Evolutionary conservation across 163 green algal genomes (phyloP).

Genomic region (Volvox carteri): DNA sequence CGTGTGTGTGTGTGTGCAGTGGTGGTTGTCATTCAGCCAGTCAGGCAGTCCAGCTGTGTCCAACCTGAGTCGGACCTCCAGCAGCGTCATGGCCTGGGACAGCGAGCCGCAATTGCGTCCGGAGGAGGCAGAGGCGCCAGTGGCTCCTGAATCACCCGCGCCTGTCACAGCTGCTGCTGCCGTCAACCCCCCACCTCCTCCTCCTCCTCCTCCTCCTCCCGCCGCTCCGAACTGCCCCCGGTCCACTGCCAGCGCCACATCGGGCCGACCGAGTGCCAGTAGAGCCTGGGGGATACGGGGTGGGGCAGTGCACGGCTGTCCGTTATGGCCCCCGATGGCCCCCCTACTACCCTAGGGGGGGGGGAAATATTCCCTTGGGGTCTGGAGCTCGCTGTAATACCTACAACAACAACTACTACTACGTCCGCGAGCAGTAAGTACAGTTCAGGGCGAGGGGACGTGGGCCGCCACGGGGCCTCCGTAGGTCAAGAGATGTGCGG

Average conservation of each 20-base stretch:
- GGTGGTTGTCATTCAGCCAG: too few species aligned
- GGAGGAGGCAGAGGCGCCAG: background rate
- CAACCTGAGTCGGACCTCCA: conserved; percentile 46
- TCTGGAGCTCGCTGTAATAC: too few species aligned
- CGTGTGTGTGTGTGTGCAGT: too few species aligned
- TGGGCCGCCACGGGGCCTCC: too few species aligned
- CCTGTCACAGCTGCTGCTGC: background rate
- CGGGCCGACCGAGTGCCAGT: conserved; percentile 43
- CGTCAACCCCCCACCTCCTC: too few species aligned
- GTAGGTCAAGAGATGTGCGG: too few species aligned
- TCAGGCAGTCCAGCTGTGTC: too few species aligned
- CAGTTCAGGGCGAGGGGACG: too few species aligned
- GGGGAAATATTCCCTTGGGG: background rate
- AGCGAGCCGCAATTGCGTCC: background rate
- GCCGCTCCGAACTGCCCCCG: conserved; percentile 15
- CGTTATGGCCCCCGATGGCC: too few species aligned
- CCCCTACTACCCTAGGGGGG: too few species aligned
- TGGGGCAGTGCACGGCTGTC: background rate
- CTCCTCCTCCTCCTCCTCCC: background rate
- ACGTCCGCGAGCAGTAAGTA: too few species aligned
- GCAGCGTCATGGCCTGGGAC: conserved; percentile 27
- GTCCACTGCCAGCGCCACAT: conserved; percentile 67
- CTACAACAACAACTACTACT: too few species aligned
- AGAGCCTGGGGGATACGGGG: conserved; percentile 51
- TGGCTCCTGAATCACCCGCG: background rate